Evolutionary conservation across 768 basidiomycete species (phyloP).

Genomic region (Mycena galericulata): DNA sequence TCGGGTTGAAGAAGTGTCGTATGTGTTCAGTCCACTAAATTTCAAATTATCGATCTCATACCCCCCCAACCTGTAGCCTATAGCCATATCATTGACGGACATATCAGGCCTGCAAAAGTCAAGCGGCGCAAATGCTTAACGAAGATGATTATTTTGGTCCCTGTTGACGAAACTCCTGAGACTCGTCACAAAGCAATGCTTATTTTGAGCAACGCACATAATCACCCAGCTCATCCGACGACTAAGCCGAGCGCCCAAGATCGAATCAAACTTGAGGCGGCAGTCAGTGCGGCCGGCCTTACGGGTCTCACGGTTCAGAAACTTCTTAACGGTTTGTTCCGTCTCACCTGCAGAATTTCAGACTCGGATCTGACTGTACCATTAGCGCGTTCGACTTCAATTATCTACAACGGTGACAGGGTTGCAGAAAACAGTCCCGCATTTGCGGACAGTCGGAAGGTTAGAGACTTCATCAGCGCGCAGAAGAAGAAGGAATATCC

Average conservation of each 20-base stretch:
- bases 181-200: constrained; percentile 3
- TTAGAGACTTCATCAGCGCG: neutral
- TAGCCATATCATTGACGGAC: neutral
- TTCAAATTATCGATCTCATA: neutral
- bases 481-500: constrained; percentile 7
- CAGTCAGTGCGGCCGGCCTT: neutral
- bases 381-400: neutral
- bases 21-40: neutral
- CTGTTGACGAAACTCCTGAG: neutral
- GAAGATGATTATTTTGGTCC: neutral
- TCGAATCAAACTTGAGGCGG: neutral
- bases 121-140: neutral
- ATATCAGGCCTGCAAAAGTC: neutral
- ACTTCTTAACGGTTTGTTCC: neutral
- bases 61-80: neutral
- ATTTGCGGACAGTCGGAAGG: neutral
- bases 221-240: constrained; percentile 17
- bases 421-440: neutral
- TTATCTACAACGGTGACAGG: neutral
- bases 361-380: too few species aligned
- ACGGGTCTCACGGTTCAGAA: neutral
- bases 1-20: constrained; percentile 6
- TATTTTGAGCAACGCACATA: constrained; percentile 1
- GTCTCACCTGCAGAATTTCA: too few species aligned
- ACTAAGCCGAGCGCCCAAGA: constrained; percentile 14